Evolutionary conservation across 805 yeast genomes (phyloP), one percentile per base, ranked within the genome.

Genomic region (Kluyveromyces dobzhanskii): DNA sequence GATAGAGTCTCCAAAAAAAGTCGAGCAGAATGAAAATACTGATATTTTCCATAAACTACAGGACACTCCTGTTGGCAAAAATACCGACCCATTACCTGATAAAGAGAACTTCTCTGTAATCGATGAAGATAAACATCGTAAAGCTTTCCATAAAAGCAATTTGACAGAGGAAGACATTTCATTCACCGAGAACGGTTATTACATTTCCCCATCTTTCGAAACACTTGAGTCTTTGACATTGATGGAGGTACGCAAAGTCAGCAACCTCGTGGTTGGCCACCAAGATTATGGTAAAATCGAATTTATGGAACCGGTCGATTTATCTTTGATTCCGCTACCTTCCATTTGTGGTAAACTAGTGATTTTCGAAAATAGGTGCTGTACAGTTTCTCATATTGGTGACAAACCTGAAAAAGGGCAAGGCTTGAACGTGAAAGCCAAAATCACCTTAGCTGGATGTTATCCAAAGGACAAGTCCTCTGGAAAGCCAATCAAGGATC

Each of bases 261-360:
- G 68, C 13, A 68, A 77, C 38, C 78, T 88, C 56, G 72, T 72
- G 12, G 76, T 92, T 43, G 98, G 97, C 4, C 79, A 92, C 47
- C 71, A 71, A 44, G 62, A 64, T 7, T 76, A 67, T 53, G 99
- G 98, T 33, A 67, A 75, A 39, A 71, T 92, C 35, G 81, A 79
- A 53, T 92, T 88, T 57, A 56, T 76, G 37, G 67, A 72, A 38
- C 94, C 96, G 0, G 94, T 92, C 34, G 97, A 92, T 59, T 68
- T 92, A 47, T 76, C 94, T 0, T 62, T 76, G 3, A 68, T 80
- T 48, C 71, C 81, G 3, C 59, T 77, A 40, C 72, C 79, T 12
- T 73, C 77, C 32, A 73, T 84, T 24, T 72, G 85, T 32, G 87
- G 86, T 17, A 74, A 71, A 17, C 50, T 84, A 13, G 72, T 90